Evolutionary conservation across 345 rosid species (phyloP).

Genomic region (Citrus inodora): DNA sequence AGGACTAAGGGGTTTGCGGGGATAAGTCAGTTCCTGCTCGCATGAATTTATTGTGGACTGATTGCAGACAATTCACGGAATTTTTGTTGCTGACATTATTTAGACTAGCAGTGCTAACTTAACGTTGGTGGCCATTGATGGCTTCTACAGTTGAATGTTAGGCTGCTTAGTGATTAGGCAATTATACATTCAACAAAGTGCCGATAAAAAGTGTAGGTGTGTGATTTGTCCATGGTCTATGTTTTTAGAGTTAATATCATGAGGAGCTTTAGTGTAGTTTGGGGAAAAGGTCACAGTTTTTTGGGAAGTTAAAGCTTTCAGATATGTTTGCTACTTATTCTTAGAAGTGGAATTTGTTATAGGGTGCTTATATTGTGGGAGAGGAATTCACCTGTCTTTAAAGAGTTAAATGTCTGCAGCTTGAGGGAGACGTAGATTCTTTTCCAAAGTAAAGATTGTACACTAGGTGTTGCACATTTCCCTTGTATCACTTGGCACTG

Average conservation of each 20-base stretch:
- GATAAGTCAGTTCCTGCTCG: neutral
- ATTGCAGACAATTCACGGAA: neutral
- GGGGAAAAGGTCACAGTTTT: neutral
- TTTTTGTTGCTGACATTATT: neutral
- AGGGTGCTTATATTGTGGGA: neutral
- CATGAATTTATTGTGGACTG: neutral
- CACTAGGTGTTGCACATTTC: neutral
- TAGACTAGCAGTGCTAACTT: neutral
- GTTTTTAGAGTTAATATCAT: neutral
- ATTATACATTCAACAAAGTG: neutral
- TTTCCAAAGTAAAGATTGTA: neutral
- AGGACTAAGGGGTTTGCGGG: neutral
- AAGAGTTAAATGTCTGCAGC: neutral
- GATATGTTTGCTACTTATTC: neutral
- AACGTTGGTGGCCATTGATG: neutral
- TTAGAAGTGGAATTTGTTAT: neutral
- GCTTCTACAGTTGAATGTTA: neutral
- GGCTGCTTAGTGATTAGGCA: neutral
- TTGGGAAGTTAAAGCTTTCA: neutral
- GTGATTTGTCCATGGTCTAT: neutral
- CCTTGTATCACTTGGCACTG: neutral
- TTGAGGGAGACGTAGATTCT: neutral
- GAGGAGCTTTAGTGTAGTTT: neutral
- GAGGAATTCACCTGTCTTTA: neutral
- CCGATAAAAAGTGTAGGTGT: neutral